A percentile compares a stretch with the other conserved stretches of the same genome.
Conservation (phyloP, 345 rosid genomes). For the Eutrema yunnanense region DNA sequence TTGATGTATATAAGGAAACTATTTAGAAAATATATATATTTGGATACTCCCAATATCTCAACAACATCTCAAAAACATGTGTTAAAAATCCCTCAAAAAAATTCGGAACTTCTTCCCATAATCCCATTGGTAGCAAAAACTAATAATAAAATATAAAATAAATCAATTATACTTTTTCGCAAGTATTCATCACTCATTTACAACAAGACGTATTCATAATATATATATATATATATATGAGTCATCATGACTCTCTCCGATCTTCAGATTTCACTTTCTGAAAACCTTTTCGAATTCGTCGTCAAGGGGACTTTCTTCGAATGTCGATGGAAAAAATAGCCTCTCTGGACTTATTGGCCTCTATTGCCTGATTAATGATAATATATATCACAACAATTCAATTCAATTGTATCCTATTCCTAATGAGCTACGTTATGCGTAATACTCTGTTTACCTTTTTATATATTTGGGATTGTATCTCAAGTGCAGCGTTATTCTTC, state of each 20-base stretch:
- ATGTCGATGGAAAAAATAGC: too few species aligned
- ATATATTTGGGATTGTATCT: slow-evolving; percentile 1
- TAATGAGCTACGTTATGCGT: neutral
- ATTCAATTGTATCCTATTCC: neutral
- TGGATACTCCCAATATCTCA: neutral
- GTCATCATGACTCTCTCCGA: neutral
- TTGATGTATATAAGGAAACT: too few species aligned
- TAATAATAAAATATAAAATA: neutral
- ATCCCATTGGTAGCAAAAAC: neutral
- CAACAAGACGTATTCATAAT: neutral
- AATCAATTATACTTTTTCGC: neutral
- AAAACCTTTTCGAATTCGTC: neutral
- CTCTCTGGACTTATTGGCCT: neutral
- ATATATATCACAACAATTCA: neutral
- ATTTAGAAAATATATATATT: too few species aligned
- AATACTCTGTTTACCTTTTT: neutral
- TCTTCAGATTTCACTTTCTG: neutral
- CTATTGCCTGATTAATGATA: neutral
- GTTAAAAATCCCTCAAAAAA: too few species aligned
- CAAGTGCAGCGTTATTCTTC: slow-evolving; percentile 6
- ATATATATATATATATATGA: too few species aligned
- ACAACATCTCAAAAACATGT: neutral
- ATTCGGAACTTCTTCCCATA: neutral
- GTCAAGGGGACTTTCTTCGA: neutral
- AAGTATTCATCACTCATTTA: neutral